phyloP scores from a whole-genome alignment of 345 rosid species.

The Euphorbia lathyris region DNA sequence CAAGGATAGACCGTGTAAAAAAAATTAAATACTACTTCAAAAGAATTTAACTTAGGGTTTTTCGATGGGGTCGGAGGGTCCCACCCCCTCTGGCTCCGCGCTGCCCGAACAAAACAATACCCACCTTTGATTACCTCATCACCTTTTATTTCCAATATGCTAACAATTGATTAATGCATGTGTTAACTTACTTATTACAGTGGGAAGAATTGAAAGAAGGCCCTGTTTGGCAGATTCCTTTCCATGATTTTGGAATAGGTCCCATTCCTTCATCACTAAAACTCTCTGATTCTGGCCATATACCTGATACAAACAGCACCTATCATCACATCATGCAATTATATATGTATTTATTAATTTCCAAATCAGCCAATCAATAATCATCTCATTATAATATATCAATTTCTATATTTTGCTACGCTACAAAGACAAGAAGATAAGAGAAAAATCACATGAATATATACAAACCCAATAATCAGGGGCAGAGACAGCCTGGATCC shows the following conservation, averaged over 20 bases:
- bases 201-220: conserved; percentile 58
- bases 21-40: no score
- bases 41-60: no score
- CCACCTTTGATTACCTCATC: no score
- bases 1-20: no score
- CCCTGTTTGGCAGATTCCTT: conserved; percentile 79
- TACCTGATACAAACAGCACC: conserved; percentile 39
- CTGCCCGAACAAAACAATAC: no score
- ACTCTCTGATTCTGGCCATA: conserved; percentile 91
- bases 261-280: conserved; percentile 78
- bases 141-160: no score
- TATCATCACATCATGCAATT: conserved; percentile 9
- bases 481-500: no score
- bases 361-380: background rate
- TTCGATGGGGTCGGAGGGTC: no score
- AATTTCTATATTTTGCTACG: background rate
- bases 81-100: no score
- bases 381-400: background rate
- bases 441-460: conserved; percentile 25
- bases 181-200: conserved; percentile 56
- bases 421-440: background rate
- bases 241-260: conserved; percentile 82
- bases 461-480: background rate
- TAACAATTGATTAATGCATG: no score
- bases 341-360: background rate